Evolutionary conservation across 2,329 filamentous ascomycete species (phyloP).

Genomic region (Monosporascus cannonballus): DNA sequence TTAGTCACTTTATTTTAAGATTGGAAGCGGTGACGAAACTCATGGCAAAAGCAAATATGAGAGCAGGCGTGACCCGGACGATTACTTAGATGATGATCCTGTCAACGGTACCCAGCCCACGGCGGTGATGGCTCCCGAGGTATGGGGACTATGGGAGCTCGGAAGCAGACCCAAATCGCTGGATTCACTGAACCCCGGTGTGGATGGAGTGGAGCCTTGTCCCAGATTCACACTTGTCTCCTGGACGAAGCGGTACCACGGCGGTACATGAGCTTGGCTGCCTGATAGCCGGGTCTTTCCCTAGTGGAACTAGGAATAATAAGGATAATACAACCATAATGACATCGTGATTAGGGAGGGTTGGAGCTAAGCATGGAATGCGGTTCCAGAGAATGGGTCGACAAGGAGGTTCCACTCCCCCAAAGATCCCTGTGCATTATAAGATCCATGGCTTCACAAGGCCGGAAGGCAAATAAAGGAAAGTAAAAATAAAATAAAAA

Average conservation of each 20-base stretch:
- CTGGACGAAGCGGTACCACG: neutral
- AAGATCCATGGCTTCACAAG: constrained; percentile 18
- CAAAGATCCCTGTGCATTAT: neutral
- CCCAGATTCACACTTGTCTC: neutral
- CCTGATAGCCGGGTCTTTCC: neutral
- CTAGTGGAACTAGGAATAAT: neutral
- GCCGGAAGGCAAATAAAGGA: constrained; percentile 1
- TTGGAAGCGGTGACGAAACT: constrained; percentile 26
- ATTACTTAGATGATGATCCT: constrained; percentile 3
- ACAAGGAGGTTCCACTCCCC: neutral
- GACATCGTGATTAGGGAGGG: neutral
- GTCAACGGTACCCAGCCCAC: constrained; percentile 3
- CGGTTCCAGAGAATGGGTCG: neutral
- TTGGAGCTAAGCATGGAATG: neutral
- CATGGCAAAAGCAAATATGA: constrained; percentile 22
- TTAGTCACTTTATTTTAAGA: constrained; percentile 26
- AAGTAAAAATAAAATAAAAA: neutral
- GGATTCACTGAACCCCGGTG: neutral
- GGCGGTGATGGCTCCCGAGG: neutral
- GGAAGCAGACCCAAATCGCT: constrained; percentile 1
- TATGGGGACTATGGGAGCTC: neutral
- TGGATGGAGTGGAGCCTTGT: neutral
- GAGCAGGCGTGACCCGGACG: constrained; percentile 20
- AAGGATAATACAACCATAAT: neutral
- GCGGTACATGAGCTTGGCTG: neutral